phyloP scores from a whole-genome alignment of 345 rosid genomes.

The Schrenkiella parvula region DNA sequence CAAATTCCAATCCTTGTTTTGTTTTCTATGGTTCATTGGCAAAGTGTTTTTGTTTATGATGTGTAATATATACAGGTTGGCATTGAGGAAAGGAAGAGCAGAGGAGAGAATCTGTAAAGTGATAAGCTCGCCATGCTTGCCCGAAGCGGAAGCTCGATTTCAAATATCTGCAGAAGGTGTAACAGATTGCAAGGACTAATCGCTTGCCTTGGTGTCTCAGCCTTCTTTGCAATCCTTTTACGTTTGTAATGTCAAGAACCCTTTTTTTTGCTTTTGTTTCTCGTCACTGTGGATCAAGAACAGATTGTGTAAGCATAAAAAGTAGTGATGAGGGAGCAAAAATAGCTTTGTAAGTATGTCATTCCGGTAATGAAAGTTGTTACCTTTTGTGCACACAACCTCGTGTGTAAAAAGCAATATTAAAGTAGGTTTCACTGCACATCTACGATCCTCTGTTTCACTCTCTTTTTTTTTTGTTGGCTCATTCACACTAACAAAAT shows the following conservation, averaged over 20 bases:
- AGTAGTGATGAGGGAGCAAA: neutral
- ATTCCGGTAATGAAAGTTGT: constrained; percentile 1
- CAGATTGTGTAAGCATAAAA: constrained; percentile 4
- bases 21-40: neutral
- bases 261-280: neutral
- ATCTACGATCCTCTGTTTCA: neutral
- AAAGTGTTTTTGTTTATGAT: neutral
- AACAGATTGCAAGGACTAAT: constrained; percentile 77
- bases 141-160: constrained; percentile 93
- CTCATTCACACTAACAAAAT: no score
- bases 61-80: constrained; percentile 45
- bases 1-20: neutral
- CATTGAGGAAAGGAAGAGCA: constrained; percentile 89
- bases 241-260: constrained; percentile 7
- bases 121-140: constrained; percentile 90
- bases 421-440: neutral
- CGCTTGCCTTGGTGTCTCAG: neutral
- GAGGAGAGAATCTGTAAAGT: constrained; percentile 97
- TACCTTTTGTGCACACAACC: neutral
- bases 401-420: neutral
- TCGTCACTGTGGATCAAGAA: neutral
- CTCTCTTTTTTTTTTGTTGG: neutral
- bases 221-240: neutral
- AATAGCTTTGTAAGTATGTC: constrained; percentile 18
- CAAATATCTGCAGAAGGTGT: constrained; percentile 87